Evolutionary conservation across 176 grass and related monocot species (phyloP).

Genomic region (Echinochloa phyllopogon): DNA sequence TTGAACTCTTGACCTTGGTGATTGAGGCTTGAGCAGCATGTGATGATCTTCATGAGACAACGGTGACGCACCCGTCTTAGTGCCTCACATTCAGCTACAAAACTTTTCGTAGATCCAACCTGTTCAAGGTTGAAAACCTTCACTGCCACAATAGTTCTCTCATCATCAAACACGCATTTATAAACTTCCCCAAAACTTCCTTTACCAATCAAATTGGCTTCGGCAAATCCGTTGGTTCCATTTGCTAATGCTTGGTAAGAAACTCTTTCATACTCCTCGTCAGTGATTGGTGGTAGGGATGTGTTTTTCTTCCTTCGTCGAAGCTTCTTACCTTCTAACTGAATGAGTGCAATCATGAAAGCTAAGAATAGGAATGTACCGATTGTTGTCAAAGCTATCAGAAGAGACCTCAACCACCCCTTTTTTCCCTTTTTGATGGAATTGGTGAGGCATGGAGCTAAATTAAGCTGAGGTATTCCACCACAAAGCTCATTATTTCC

Average conservation of each 20-base stretch:
- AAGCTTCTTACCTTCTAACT: not conserved
- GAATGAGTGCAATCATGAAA: not conserved
- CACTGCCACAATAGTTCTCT: not conserved
- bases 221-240: conserved; percentile 36
- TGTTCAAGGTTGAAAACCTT: conserved; percentile 40
- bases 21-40: conserved; percentile 43
- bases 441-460: not conserved
- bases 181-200: conserved; percentile 37
- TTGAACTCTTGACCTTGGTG: conserved; percentile 48
- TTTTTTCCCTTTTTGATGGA: not conserved
- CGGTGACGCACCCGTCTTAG: conserved; percentile 36
- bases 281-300: not conserved
- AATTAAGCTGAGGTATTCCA: conserved; percentile 35
- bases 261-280: conserved; percentile 1
- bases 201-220: conserved; percentile 21
- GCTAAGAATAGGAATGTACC: not conserved
- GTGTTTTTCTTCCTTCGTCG: not conserved
- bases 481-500: conserved; percentile 47
- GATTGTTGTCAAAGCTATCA: not conserved
- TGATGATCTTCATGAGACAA: conserved; percentile 45
- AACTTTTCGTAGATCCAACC: conserved; percentile 40
- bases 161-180: conserved; percentile 18
- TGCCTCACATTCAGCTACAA: conserved; percentile 39
- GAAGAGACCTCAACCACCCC: not conserved
- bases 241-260: conserved; percentile 23